Evolutionary conservation across 768 basidiomycete genomes (phyloP), one percentile per base, ranked within the genome.

Genomic region (Trametes cubensis): DNA sequence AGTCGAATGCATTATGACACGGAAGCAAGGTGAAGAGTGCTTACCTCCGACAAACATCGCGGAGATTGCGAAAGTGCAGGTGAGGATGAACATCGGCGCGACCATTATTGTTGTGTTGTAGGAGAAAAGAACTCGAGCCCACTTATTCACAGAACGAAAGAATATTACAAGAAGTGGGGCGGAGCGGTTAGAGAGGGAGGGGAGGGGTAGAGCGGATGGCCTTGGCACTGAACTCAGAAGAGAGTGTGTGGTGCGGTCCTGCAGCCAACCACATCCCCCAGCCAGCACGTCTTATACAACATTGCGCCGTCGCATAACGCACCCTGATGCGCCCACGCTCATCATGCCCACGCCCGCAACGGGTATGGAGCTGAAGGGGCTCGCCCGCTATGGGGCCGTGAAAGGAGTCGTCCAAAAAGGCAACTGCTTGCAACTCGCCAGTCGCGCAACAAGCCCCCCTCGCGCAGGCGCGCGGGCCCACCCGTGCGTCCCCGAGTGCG

Each of bases 31-130:
- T 23, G 14, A 17, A 30, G 25, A 1, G 18, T 11, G 30, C 57
- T 11, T 23, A 63, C 62, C 62, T 39, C 62, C 57, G 26, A 63
- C 56, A 57, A 58, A 58, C n/a, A 63, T 52, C 34, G 62, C 62
- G 15, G 51, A 63, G 42, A 63, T 58, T 23, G 57, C 62, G 25
- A 63, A 63, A 4, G 62, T 30, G 45, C 62, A 56, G 23, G 62
- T 63, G n/a, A 63, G 57, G 23, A 63, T 63, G 56, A 63, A 63
- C 18, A 50, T 58, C 15, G 48, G 26, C 26, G 56, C 46, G 8
- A 62, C 55, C 61, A 62, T 62, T 34, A 34, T 34, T 34, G 17
- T 28, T 39, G 52, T 6, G 30, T n/a, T n/a, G n/a, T n/a, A n/a
- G n/a, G n/a, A n/a, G 13, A 11, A 41, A 58, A 49, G 46, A 48